Evolutionary conservation across 192 early-diverging fungal genomes (phyloP).

Genomic region (Lobosporangium transversale): DNA sequence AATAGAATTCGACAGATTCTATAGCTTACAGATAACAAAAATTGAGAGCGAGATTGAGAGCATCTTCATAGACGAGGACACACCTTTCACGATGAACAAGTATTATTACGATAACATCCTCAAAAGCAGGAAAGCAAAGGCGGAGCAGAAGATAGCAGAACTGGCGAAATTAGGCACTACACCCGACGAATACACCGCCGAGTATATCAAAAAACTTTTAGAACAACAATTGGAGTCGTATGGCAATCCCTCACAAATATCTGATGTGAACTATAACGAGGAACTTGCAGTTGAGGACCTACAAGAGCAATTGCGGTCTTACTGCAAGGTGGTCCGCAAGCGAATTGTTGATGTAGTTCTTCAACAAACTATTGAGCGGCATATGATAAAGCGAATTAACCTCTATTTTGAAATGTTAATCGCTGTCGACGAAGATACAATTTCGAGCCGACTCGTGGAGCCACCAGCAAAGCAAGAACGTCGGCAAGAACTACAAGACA

Average conservation of each 20-base stretch:
- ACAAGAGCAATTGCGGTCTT: constrained; percentile 29
- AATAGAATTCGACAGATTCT: constrained; percentile 43
- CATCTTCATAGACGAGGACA: constrained; percentile 28
- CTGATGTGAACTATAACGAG: constrained; percentile 25
- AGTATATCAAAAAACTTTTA: neutral
- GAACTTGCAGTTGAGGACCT: constrained; percentile 23
- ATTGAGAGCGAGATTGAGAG: constrained; percentile 28
- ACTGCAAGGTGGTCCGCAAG: constrained; percentile 35
- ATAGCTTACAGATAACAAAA: constrained; percentile 20
- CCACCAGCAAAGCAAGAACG: constrained; percentile 9
- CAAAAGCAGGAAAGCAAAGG: constrained; percentile 27
- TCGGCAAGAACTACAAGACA: constrained; percentile 29
- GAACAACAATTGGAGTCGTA: neutral
- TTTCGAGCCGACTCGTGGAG: constrained; percentile 29
- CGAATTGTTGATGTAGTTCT: constrained; percentile 40
- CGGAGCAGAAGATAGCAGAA: constrained; percentile 1
- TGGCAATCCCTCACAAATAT: too few relatives aligned
- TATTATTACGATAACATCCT: constrained; percentile 33
- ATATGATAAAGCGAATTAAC: constrained; percentile 29
- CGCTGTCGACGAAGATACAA: constrained; percentile 21
- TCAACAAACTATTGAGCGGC: constrained; percentile 37
- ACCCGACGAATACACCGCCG: too few relatives aligned
- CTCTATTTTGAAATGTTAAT: constrained; percentile 35
- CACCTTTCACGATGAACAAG: constrained; percentile 44
- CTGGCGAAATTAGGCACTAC: too few relatives aligned